A percentile compares a stretch with the other conserved stretches of the same genome.
Conservation (phyloP, 345 rosid species). For the Raphanus raphanistrum region DNA sequence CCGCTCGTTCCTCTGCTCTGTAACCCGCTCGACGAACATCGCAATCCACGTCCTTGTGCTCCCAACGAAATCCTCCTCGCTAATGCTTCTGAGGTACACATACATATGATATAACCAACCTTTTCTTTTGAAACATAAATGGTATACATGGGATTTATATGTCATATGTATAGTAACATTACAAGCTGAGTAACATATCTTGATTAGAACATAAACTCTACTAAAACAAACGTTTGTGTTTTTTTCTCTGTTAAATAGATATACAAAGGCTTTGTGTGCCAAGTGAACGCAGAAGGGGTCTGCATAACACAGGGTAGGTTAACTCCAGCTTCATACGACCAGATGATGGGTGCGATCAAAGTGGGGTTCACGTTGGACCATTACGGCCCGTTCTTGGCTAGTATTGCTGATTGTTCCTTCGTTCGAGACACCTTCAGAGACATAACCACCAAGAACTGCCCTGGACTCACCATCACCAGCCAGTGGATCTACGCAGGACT, state of each 20-base stretch:
- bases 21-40: slow-evolving; percentile 52
- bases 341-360: slow-evolving; percentile 42
- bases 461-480: slow-evolving; percentile 43
- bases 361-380: slow-evolving; percentile 41
- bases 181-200: background rate
- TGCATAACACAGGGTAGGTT: slow-evolving; percentile 51
- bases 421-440: slow-evolving; percentile 45
- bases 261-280: slow-evolving; percentile 53
- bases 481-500: slow-evolving; percentile 51
- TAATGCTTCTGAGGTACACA: slow-evolving; percentile 59
- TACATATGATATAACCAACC: background rate
- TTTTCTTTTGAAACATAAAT: background rate
- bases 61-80: slow-evolving; percentile 44
- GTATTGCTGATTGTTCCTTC: slow-evolving; percentile 47
- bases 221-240: background rate
- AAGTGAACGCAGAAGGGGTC: slow-evolving; percentile 42
- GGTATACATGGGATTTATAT: background rate
- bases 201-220: background rate
- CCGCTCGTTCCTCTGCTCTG: slow-evolving; percentile 62
- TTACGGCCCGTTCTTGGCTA: slow-evolving; percentile 46
- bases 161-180: background rate
- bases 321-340: slow-evolving; percentile 44
- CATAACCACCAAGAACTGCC: slow-evolving; percentile 44
- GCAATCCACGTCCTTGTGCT: slow-evolving; percentile 44
- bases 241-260: slow-evolving; percentile 36